Evolutionary conservation across 257 asterid genomes (phyloP).

Genomic region (Nicotiana paniculata): DNA sequence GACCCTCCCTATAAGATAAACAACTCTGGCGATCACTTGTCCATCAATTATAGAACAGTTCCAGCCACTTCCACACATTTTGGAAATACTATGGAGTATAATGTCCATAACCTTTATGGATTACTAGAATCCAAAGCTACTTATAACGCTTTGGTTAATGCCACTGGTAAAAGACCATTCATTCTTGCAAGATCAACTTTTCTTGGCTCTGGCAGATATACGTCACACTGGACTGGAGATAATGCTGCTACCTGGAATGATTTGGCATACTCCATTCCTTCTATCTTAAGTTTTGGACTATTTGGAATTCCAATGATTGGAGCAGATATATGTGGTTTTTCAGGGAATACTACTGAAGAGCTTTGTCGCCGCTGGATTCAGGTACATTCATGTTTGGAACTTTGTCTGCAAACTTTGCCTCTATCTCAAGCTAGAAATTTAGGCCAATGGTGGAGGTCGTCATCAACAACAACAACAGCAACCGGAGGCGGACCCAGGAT

Average conservation of each 20-base stretch:
- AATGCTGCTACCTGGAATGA: conserved; percentile 89
- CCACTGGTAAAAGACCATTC: conserved; percentile 69
- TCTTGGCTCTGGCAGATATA: conserved; percentile 76
- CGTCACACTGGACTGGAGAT: conserved; percentile 99
- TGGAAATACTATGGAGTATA: conserved; percentile 53
- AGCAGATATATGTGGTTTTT: conserved; percentile 90
- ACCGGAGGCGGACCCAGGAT: no score
- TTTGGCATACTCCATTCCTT: conserved; percentile 61
- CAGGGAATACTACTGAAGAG: conserved; percentile 65
- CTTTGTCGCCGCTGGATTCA: conserved; percentile 93
- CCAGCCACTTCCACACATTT: conserved; percentile 65
- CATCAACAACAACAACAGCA: no score
- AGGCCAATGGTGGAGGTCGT: neutral
- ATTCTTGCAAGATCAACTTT: conserved; percentile 76
- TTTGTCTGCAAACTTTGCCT: neutral
- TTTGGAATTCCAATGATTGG: conserved; percentile 95
- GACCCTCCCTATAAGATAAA: conserved; percentile 85
- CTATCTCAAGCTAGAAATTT: neutral
- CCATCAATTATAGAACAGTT: conserved; percentile 48
- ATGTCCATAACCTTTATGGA: conserved; percentile 78
- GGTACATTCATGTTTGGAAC: conserved; percentile 16
- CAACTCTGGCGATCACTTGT: conserved; percentile 38
- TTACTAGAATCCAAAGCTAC: conserved; percentile 73
- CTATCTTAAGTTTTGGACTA: conserved; percentile 65
- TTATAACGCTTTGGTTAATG: conserved; percentile 37